Conservation (phyloP, 371 early-diverging fungal species). For the Mortierella sp. region DNA sequence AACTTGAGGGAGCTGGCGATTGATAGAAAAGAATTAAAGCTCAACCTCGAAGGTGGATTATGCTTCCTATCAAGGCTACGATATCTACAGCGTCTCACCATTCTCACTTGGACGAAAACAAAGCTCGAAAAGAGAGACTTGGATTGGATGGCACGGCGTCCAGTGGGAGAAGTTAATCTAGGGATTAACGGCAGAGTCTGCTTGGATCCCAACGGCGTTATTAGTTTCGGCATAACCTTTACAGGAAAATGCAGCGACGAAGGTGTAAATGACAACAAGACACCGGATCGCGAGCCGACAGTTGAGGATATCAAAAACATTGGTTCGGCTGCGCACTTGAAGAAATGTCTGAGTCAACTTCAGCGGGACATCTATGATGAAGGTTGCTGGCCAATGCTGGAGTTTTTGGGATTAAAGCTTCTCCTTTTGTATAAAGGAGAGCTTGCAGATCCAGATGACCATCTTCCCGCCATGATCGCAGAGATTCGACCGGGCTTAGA, state of each 20-base stretch:
- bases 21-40: background rate
- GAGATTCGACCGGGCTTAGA: conserved; percentile 10
- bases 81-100: conserved; percentile 15
- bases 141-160: conserved; percentile 16
- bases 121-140: conserved; percentile 14
- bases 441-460: background rate
- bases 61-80: conserved; percentile 22
- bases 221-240: background rate
- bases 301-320: conserved; percentile 13
- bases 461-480: conserved; percentile 11
- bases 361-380: background rate
- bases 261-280: background rate
- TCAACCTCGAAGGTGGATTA: conserved; percentile 13
- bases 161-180: background rate
- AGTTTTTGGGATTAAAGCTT: conserved; percentile 12
- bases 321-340: conserved; percentile 7
- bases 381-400: conserved; percentile 22
- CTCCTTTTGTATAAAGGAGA: background rate
- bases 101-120: conserved; percentile 11
- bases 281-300: background rate
- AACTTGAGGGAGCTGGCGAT: conserved; percentile 20
- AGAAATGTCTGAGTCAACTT: conserved; percentile 4
- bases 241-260: background rate
- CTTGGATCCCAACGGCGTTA: background rate
- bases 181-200: background rate